These are phyloP conservation scores for Nigrospora oryzae DNA, from an alignment of 2,329 filamentous ascomycete species.

Conservation along the genomic window DNA sequence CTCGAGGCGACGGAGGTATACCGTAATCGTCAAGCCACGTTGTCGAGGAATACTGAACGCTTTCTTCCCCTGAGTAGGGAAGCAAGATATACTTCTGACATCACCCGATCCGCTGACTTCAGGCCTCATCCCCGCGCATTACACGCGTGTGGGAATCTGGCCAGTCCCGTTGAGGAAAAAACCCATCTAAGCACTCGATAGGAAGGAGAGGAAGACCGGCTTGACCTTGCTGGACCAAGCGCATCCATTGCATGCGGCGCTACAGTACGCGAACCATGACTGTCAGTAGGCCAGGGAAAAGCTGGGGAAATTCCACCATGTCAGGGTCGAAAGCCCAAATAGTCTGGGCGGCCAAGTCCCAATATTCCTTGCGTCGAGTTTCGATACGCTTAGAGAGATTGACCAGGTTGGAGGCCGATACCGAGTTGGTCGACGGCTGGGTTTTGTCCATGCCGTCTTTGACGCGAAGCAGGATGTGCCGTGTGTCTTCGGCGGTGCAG, in stretches of 20 bases:
- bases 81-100: no score
- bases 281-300: slow-evolving; percentile 75
- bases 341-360: slow-evolving; percentile 59
- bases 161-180: no score
- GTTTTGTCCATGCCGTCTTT: slow-evolving; percentile 95
- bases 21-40: no score
- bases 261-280: slow-evolving; percentile 52
- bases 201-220: no score
- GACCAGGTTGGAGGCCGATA: slow-evolving; percentile 82
- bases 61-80: no score
- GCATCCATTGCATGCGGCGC: neutral
- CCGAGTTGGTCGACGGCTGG: slow-evolving; percentile 81
- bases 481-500: slow-evolving; percentile 53
- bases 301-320: slow-evolving; percentile 84
- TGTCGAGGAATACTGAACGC: no score
- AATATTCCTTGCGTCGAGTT: slow-evolving; percentile 51
- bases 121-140: no score
- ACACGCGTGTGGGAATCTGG: no score
- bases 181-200: no score
- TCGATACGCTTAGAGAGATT: slow-evolving; percentile 38
- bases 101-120: no score
- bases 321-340: slow-evolving; percentile 84
- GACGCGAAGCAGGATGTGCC: slow-evolving; percentile 71
- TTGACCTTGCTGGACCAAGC: neutral
- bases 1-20: no score